phyloP scores from a whole-genome alignment of 1,284 basidiomycete genomes.

The Ganoderma sinense region DNA sequence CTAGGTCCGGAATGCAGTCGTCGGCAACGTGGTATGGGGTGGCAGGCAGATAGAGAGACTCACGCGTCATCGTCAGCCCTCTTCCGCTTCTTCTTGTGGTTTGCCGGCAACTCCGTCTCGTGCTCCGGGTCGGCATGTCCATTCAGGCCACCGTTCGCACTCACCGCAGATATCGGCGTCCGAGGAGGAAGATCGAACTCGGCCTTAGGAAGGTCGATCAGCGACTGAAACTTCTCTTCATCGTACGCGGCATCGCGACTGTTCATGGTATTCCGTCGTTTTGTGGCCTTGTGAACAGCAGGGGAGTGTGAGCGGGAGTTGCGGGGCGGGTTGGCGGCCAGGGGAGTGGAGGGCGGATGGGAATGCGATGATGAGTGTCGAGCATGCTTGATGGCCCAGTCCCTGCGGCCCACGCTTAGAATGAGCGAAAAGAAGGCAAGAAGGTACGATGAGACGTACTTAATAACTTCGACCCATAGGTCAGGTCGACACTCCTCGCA shows the following conservation, averaged over 20 bases:
- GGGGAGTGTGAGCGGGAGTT: constrained; percentile 83
- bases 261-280: constrained; percentile 97
- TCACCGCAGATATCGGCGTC: constrained; percentile 27
- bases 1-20: constrained; percentile 44
- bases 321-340: constrained; percentile 51
- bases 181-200: constrained; percentile 47
- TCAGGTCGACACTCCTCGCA: constrained; percentile 96
- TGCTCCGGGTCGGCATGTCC: constrained; percentile 50
- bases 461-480: constrained; percentile 80
- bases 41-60: constrained; percentile 40
- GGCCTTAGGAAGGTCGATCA: constrained; percentile 74
- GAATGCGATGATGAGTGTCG: constrained; percentile 72
- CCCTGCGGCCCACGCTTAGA: constrained; percentile 48
- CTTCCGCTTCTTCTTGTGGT: constrained; percentile 75
- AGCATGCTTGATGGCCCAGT: constrained; percentile 59
- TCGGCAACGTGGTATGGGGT: constrained; percentile 24
- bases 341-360: constrained; percentile 40
- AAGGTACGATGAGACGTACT: constrained; percentile 53
- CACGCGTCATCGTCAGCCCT: constrained; percentile 74
- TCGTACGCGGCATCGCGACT: constrained; percentile 90
- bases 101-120: constrained; percentile 50
- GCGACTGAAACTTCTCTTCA: constrained; percentile 82
- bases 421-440: constrained; percentile 8
- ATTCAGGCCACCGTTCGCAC: constrained; percentile 29
- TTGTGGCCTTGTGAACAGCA: constrained; percentile 68